Base-by-base conservation (phyloP, 495 filamentous ascomycete genomes). In the Pyrenula aspistea region DNA sequence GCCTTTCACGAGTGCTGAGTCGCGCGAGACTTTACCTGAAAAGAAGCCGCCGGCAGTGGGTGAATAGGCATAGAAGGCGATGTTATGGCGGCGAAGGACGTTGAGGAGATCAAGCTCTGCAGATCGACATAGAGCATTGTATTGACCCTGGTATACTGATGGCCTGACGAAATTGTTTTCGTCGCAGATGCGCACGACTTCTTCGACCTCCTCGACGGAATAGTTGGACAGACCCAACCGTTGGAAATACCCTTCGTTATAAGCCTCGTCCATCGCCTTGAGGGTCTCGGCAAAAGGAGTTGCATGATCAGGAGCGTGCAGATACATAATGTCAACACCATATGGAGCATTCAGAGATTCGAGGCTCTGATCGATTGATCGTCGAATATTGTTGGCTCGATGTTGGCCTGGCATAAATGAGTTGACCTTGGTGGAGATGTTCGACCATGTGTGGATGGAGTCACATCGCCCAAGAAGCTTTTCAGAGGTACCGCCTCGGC, bases 121-220 rank as follows among this genome's bases (percentile, higher is more conserved):
- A 15, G 60, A 56, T 22, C 77, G 66, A 2, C 62, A 63, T 36
- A 77, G 55, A 4, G 67, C 60, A 49, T 73, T 73, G 57, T 81
- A 80, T 12, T 75, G 65, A 0, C 77, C 73, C 59, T 82, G 76
- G 55, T 76, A 81, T 20, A 76, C 68, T 4, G 60, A 68, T 0
- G 77, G 77, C 53, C 71, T 69, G 36, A 76, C 58, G 58, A 65
- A 77, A 4, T 65, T 67, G 4, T 74, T 65, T 22, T 62, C 61
- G 22, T 73, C 67, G 59, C 70, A 74, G 51, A 76, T 69, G 25
- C 64, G 55, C 49, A 74, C 56, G 8, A 76, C 62, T 51, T 73
- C 63, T 56, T 71, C 65, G 2, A 79, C 72, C 58, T 80, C 74
- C 2, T 61, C 62, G 10, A 69, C 65, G 1, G 63, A 62, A 57